Evolutionary conservation across 208 protist species (phyloP), one percentile per base, ranked within the genome.

Genomic region (Crithidia fasciculata): DNA sequence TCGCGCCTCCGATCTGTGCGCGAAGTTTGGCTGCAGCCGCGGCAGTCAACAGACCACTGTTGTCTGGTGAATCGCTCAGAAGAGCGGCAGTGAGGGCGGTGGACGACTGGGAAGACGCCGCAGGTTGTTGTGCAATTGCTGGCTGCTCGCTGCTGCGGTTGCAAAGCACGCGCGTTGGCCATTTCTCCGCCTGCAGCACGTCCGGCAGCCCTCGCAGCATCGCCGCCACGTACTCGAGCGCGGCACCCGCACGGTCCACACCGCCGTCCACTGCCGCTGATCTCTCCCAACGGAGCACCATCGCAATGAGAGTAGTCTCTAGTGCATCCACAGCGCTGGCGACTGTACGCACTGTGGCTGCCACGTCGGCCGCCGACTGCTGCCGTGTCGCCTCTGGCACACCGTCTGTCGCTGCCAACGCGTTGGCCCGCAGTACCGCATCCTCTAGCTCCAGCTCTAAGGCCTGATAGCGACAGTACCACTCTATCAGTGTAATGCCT

Each of bases 391-490:
- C 15, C 47, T 73, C 60, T 2, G 71, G 52, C 49, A 72, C 68
- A 8, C 53, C 59, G 19, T 58, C 66, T 15, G 47, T 10, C 40
- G 74, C 55, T 41, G 55, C 39, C 39, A 36, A 52, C 4, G 70
- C 40, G 12, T 65, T 59, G 3, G 54, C 41, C 12, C 69, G 72
- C 52, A 71, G 55, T 18, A 72, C 15, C 28, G 49, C 55, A 53
- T 90, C 85, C 19, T 81, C 78, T 19, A 87, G 55, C 72, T 90
- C 80, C 19, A 90, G 54, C 44, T 83, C 76, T 5, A 90, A 56
- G 1, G 72, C 69, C 37, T 86, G 78, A 16, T 79, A 50, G 19
- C 68, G 70, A 47, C 76, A 81, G 72, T 90, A 90, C 41, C 85
- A 52, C 71, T 81, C 74, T 40, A 84, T 43, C n/a, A 67, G 77